Conservation (phyloP, 1,284 basidiomycete species). For the Cutaneotrichosporon mucoides region DNA sequence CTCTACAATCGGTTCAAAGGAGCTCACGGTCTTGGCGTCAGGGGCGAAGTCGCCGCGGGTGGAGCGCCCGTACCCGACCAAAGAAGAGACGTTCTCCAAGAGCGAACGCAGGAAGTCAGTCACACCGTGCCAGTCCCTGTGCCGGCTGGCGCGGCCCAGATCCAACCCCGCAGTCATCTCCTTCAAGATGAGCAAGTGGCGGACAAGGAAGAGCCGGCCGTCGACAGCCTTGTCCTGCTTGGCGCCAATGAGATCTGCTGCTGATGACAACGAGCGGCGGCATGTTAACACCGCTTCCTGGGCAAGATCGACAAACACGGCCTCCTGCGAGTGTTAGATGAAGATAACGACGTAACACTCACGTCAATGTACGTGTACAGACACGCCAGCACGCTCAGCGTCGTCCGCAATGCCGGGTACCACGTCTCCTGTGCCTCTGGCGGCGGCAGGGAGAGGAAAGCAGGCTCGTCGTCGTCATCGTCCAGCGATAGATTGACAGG, state of each 20-base stretch:
- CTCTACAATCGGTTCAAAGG: no score
- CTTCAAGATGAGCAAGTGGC: constrained; percentile 85
- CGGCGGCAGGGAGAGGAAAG: constrained; percentile 65
- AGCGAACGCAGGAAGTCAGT: constrained; percentile 67
- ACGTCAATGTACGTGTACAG: constrained; percentile 87
- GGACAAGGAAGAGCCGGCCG: constrained; percentile 74
- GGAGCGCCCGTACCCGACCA: constrained; percentile 53
- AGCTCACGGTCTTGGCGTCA: constrained; percentile 51
- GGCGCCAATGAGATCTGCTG: constrained; percentile 61
- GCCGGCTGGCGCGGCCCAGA: constrained; percentile 51
- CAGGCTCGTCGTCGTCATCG: constrained; percentile 47
- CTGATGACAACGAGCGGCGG: constrained; percentile 67
- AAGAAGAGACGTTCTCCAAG: constrained; percentile 63
- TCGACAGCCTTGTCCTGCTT: constrained; percentile 57
- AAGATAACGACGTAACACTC: constrained; percentile 22
- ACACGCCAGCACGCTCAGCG: constrained; percentile 81
- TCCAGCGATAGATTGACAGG: constrained; percentile 30
- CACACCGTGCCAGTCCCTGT: constrained; percentile 50
- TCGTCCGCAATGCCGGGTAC: constrained; percentile 81
- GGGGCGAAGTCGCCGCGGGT: constrained; percentile 27
- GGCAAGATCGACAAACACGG: constrained; percentile 88
- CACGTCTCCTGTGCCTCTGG: constrained; percentile 73
- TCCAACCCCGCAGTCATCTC: constrained; percentile 77
- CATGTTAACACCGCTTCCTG: constrained; percentile 82
- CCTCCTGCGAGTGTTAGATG: constrained; percentile 55